Percentiles rank a stretch among this genome's conserved stretches.
phyloP scores from a whole-genome alignment of 768 basidiomycete genomes.

The Auriculariales sp. region DNA sequence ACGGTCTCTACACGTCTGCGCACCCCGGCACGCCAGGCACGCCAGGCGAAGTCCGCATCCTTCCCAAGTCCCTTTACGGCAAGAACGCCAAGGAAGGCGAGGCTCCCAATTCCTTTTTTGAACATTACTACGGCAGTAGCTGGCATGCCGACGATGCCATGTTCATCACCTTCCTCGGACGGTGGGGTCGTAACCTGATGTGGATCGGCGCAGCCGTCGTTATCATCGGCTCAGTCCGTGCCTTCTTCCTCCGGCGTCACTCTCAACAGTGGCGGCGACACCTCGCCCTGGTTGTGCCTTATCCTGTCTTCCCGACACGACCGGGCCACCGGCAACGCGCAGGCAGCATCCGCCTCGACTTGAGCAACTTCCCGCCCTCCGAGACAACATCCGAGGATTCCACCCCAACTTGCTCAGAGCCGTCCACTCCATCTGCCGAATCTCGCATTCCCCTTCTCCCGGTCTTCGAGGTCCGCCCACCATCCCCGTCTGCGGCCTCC shows the following conservation, averaged over 20 bases:
- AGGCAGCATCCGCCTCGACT: constrained; percentile 59
- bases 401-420: constrained; percentile 19
- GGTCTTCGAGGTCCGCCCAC: constrained; percentile 40
- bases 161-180: constrained; percentile 86
- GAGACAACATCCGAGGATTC: constrained; percentile 1
- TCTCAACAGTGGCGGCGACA: constrained; percentile 38
- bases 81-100: constrained; percentile 81
- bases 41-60: constrained; percentile 69
- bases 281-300: constrained; percentile 15
- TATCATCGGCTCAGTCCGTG: constrained; percentile 48
- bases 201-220: constrained; percentile 67
- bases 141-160: constrained; percentile 98
- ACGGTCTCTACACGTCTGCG: constrained; percentile 68
- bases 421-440: constrained; percentile 32
- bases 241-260: constrained; percentile 31
- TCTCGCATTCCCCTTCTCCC: constrained; percentile 42
- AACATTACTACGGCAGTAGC: constrained; percentile 95
- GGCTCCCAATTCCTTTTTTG: constrained; percentile 84
- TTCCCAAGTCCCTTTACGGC: constrained; percentile 95
- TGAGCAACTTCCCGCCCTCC: constrained; percentile 29
- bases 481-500: constrained; percentile 42
- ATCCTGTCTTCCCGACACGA: constrained; percentile 67
- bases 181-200: constrained; percentile 81
- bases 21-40: constrained; percentile 37
- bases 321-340: constrained; percentile 55